Evolutionary conservation across 345 rosid species (phyloP).

Genomic region (Brassica juncea): DNA sequence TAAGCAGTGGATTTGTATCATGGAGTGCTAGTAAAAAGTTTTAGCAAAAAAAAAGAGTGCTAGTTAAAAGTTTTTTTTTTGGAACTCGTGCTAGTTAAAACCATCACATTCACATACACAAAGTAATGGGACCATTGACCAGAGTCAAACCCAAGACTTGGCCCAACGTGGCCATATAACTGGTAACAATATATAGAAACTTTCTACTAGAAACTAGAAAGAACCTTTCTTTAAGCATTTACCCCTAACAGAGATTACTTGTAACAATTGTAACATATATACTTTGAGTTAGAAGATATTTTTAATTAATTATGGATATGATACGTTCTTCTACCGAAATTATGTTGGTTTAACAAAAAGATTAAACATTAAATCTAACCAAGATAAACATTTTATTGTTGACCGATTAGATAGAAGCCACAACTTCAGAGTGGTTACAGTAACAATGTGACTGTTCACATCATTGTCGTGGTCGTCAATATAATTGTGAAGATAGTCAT

Average conservation of each 20-base stretch:
- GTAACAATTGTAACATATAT: not conserved
- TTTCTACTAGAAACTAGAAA: not conserved
- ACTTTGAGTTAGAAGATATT: not conserved
- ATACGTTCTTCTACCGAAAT: not conserved
- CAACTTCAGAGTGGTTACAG: constrained; percentile 8
- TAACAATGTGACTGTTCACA: constrained; percentile 1
- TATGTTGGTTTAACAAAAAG: not conserved
- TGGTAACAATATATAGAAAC: not conserved
- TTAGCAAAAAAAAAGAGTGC: not conserved
- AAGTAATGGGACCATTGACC: constrained; percentile 14
- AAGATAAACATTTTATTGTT: constrained; percentile 1
- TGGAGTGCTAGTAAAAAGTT: too few relatives aligned
- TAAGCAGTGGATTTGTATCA: too few relatives aligned
- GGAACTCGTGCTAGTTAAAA: not conserved
- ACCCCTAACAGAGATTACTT: not conserved
- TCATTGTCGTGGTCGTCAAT: constrained; percentile 3
- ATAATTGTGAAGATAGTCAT: constrained; percentile 25
- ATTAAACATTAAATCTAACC: not conserved
- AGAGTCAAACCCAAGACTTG: constrained; percentile 18
- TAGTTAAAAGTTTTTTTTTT: not conserved
- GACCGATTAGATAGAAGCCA: constrained; percentile 4
- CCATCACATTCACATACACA: not conserved
- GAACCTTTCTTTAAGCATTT: not conserved
- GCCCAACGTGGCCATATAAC: not conserved
- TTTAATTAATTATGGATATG: not conserved